Evolutionary conservation across 2,329 filamentous ascomycete species (phyloP).

Genomic region (Bipolaris bicolor): DNA sequence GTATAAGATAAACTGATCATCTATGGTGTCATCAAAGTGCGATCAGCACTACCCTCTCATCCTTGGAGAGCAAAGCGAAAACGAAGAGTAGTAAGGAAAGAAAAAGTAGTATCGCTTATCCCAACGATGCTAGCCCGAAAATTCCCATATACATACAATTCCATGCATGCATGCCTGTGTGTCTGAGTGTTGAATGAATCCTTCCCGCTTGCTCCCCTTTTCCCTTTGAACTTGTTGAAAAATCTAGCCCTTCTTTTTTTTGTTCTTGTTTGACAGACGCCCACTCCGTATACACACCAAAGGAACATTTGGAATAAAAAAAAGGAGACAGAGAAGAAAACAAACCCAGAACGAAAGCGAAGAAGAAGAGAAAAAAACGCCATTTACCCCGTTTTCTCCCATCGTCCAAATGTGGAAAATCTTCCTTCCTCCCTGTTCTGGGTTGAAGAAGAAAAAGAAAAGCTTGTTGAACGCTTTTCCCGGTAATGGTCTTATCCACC

Average conservation of each 20-base stretch:
- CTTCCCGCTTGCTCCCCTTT: background rate
- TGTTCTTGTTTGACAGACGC: background rate
- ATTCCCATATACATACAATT: background rate
- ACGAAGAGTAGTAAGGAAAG: background rate
- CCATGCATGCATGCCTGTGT: too few relatives aligned
- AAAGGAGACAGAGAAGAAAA: background rate
- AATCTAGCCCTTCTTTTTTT: background rate
- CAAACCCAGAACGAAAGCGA: background rate
- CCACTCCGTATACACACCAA: too few relatives aligned
- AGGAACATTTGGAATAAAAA: too few relatives aligned
- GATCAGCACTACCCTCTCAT: too few relatives aligned
- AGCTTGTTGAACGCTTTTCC: conserved; percentile 15
- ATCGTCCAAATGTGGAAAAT: background rate
- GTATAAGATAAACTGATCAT: too few relatives aligned
- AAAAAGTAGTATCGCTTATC: background rate
- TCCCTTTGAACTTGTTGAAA: background rate
- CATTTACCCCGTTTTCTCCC: background rate
- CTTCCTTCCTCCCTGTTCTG: background rate
- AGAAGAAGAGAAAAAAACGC: background rate
- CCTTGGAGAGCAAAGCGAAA: too few relatives aligned
- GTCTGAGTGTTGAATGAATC: background rate
- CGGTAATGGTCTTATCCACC: background rate
- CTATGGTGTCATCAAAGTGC: too few relatives aligned
- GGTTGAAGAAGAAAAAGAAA: background rate
- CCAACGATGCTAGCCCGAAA: background rate